Evolutionary conservation across 2,329 filamentous ascomycete genomes (phyloP).

Genomic region (Colletotrichum gloeosporioides): DNA sequence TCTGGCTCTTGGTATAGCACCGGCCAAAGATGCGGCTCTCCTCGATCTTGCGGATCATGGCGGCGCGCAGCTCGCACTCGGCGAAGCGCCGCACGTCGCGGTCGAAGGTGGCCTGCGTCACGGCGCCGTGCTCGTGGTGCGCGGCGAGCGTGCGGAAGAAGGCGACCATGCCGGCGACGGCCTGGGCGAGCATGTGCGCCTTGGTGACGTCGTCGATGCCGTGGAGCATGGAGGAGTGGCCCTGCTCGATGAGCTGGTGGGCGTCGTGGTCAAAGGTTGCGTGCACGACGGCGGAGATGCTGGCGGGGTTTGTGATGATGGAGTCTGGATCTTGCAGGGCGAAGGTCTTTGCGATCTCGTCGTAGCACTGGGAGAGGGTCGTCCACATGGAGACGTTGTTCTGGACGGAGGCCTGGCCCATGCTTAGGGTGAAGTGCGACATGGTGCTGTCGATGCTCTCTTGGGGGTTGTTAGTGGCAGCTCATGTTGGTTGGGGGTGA

Average conservation of each 20-base stretch:
- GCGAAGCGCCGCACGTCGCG: conserved; percentile 35
- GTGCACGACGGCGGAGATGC: conserved; percentile 29
- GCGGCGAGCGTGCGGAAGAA: conserved; percentile 30
- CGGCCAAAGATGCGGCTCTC: conserved; percentile 32
- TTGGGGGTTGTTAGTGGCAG: not conserved
- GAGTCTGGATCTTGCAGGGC: conserved; percentile 19
- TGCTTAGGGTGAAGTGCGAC: conserved; percentile 21
- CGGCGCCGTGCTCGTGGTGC: conserved; percentile 7
- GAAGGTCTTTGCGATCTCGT: conserved; percentile 11
- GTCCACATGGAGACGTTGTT: conserved; percentile 19
- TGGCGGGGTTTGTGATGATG: conserved; percentile 27
- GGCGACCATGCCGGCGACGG: conserved; percentile 37
- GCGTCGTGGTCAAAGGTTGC: conserved; percentile 38
- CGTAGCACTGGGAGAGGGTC: conserved; percentile 20
- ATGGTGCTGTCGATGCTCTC: conserved; percentile 20
- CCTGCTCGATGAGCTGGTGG: conserved; percentile 34
- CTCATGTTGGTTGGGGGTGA: no score
- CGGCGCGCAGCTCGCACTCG: conserved; percentile 30
- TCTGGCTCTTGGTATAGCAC: conserved; percentile 36
- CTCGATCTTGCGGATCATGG: conserved; percentile 35
- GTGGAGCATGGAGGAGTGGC: conserved; percentile 29
- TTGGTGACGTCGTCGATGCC: conserved; percentile 36
- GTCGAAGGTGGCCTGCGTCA: conserved; percentile 27
- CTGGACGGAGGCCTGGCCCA: conserved; percentile 21
- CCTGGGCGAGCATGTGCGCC: conserved; percentile 38